Evolutionary conservation across 257 asterid species (phyloP).

Genomic region (Eustoma russellianum): DNA sequence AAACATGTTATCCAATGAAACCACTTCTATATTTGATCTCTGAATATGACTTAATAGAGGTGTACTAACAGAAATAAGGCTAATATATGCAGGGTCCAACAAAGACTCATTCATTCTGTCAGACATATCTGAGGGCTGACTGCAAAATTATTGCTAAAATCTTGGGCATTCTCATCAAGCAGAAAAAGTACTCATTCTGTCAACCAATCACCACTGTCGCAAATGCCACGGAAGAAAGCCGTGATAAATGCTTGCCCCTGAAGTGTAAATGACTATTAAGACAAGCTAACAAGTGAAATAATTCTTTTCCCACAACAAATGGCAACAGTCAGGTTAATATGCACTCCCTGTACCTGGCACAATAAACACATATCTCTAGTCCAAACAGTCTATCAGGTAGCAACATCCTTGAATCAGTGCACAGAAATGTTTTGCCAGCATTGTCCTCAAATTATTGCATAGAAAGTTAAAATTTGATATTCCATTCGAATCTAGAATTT

Average conservation of each 20-base stretch:
- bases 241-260: no score
- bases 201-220: no score
- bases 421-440: no score
- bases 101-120: not conserved
- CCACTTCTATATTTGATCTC: conserved; percentile 2
- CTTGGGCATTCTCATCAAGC: not conserved
- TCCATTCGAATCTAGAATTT: no score
- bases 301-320: not conserved
- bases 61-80: no score
- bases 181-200: not conserved
- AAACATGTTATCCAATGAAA: conserved; percentile 4
- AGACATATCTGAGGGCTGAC: not conserved
- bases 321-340: no score
- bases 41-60: not conserved
- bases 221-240: not conserved
- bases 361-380: no score
- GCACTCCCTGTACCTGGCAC: no score
- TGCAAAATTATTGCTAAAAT: not conserved
- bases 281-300: not conserved
- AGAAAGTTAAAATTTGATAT: no score
- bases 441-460: no score
- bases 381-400: no score
- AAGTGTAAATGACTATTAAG: not conserved
- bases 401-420: no score
- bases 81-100: not conserved